Evolutionary conservation across 139 green algal species (phyloP).

Genomic region (Edaphochlamys debaryana): DNA sequence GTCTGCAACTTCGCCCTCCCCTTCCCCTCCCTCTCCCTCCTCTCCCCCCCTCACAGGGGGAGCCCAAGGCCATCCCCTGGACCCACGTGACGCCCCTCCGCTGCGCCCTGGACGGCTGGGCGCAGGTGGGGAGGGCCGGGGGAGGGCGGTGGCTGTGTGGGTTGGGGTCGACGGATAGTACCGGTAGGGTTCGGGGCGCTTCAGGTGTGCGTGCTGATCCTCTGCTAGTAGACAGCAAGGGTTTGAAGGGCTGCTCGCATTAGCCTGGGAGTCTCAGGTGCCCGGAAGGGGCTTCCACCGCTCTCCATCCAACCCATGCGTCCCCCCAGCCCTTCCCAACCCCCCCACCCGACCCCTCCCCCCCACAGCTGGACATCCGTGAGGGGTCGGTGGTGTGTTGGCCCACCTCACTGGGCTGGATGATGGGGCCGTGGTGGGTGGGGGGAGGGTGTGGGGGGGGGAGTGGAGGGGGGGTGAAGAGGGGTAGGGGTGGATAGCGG

Average conservation of each 20-base stretch:
- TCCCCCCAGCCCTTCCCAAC: too few species aligned
- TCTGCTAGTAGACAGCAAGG: too few species aligned
- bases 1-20: background rate
- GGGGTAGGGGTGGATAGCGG: too few species aligned
- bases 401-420: constrained; percentile 95
- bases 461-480: too few species aligned
- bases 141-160: constrained; percentile 67
- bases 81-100: constrained; percentile 87
- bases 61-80: constrained; percentile 96
- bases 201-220: too few species aligned
- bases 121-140: constrained; percentile 41
- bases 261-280: too few species aligned
- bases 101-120: constrained; percentile 78
- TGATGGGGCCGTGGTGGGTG: constrained; percentile 98
- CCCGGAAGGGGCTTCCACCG: too few species aligned
- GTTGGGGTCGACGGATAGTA: too few species aligned
- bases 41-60: constrained; percentile 59
- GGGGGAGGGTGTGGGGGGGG: too few species aligned
- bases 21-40: background rate
- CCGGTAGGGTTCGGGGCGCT: too few species aligned
- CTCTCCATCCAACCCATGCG: background rate
- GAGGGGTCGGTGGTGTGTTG: constrained; percentile 79
- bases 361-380: constrained; percentile 49
- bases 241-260: too few species aligned
- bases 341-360: too few species aligned